A percentile compares a stretch with the other conserved stretches of the same genome.
These are phyloP conservation scores for Calocybe gangraenosa DNA, from an alignment of 768 basidiomycete species.

Conservation along the genomic window DNA sequence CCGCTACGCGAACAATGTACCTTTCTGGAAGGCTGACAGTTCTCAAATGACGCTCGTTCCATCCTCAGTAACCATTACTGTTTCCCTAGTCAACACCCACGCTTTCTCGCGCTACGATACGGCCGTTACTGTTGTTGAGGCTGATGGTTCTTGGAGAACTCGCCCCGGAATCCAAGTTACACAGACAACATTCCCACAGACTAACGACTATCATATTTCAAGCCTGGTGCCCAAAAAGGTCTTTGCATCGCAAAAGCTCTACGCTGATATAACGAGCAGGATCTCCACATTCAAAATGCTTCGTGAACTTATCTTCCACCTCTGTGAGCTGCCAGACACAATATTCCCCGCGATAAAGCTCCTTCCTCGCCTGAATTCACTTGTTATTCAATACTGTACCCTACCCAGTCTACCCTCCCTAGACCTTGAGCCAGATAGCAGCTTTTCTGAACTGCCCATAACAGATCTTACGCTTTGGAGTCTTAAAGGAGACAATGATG, in stretches of 20 bases:
- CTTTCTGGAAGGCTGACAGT: constrained; percentile 10
- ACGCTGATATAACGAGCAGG: constrained; percentile 9
- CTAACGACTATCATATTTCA: constrained; percentile 9
- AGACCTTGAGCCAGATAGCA: constrained; percentile 9
- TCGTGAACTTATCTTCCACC: constrained; percentile 30
- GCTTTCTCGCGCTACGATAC: constrained; percentile 12
- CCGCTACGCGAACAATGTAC: constrained; percentile 10
- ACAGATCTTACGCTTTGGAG: constrained; percentile 37
- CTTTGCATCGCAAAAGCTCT: constrained; percentile 2
- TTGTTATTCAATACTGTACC: constrained; percentile 32
- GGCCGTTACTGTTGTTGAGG: constrained; percentile 11
- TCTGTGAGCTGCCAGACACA: constrained; percentile 30
- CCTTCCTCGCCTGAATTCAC: constrained; percentile 31
- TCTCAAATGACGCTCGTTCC: constrained; percentile 11
- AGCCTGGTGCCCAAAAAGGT: constrained; percentile 1
- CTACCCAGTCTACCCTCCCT: constrained; percentile 27
- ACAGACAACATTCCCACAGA: neutral
- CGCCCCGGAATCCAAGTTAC: neutral
- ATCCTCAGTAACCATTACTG: constrained; percentile 10
- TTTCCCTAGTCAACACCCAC: constrained; percentile 9
- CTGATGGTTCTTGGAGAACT: constrained; percentile 13
- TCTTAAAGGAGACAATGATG: constrained; percentile 14
- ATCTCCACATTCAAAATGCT: constrained; percentile 29
- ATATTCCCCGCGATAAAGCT: constrained; percentile 31
- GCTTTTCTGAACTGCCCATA: constrained; percentile 33